phyloP scores from a whole-genome alignment of 2,329 filamentous ascomycete species.

The Curvularia eragrostidis region DNA sequence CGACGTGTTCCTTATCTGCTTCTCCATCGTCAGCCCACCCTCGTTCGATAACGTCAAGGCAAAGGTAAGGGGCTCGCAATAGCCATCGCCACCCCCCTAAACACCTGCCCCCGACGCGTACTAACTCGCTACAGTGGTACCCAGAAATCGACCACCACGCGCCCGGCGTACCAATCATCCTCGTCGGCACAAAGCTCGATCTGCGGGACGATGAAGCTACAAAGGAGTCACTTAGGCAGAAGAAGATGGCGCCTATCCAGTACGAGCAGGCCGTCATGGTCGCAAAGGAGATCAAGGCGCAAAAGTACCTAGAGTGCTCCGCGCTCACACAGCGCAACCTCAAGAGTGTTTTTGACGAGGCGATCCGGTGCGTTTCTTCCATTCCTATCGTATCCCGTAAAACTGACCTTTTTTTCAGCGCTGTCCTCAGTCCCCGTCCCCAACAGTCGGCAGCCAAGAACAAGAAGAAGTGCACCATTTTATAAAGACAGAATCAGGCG shows the following conservation, averaged over 20 bases:
- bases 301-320: constrained; percentile 98
- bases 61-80: constrained; percentile 69
- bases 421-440: constrained; percentile 52
- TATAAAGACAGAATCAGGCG: constrained; percentile 21
- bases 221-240: constrained; percentile 79
- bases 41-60: constrained; percentile 99
- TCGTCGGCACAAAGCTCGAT: constrained; percentile 97
- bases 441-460: constrained; percentile 35
- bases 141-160: constrained; percentile 98
- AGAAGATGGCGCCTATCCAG: constrained; percentile 96
- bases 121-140: constrained; percentile 73
- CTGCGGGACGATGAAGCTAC: constrained; percentile 87
- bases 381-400: too few species aligned
- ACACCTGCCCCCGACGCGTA: not conserved
- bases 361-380: constrained; percentile 80
- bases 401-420: too few species aligned
- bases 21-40: constrained; percentile 95
- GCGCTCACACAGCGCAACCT: constrained; percentile 94
- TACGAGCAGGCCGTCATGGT: constrained; percentile 90
- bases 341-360: constrained; percentile 98
- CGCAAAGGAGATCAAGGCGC: constrained; percentile 91
- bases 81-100: not conserved
- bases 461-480: constrained; percentile 38
- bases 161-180: constrained; percentile 92
- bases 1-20: constrained; percentile 97